These are phyloP conservation scores for Lumnitzera littorea DNA, from an alignment of 345 rosid species.

Conservation along the genomic window DNA sequence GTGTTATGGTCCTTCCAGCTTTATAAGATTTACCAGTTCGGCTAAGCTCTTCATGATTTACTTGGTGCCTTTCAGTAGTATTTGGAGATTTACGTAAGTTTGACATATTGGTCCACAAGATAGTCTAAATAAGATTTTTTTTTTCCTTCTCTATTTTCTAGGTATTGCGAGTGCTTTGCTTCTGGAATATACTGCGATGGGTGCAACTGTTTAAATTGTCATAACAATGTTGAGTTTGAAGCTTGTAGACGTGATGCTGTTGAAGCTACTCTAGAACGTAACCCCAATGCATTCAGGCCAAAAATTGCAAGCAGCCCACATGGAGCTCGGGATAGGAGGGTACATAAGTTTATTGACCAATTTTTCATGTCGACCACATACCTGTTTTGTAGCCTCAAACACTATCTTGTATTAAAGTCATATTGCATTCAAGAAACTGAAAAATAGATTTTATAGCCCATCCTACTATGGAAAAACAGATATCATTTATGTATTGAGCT, in stretches of 20 bases:
- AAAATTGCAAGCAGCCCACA: constrained; percentile 98
- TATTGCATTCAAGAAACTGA: no score
- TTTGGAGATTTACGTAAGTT: neutral
- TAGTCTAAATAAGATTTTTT: constrained; percentile 1
- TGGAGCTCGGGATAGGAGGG: constrained; percentile 64
- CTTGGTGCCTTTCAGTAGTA: no score
- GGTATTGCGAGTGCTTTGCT: constrained; percentile 99
- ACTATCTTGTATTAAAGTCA: no score
- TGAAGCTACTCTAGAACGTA: constrained; percentile 89
- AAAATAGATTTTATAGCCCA: no score
- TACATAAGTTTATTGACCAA: constrained; percentile 17
- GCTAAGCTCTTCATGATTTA: no score
- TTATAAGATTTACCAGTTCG: no score
- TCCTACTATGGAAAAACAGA: no score
- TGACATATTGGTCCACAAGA: neutral
- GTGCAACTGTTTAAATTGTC: constrained; percentile 91
- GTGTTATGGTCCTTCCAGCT: no score
- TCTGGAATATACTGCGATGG: constrained; percentile 97
- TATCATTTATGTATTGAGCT: no score
- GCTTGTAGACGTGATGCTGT: constrained; percentile 88
- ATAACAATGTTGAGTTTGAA: constrained; percentile 91
- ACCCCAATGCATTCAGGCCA: constrained; percentile 97
- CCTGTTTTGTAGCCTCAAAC: no score
- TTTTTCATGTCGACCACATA: no score
- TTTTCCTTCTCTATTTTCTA: constrained; percentile 22